Percentiles rank a stretch among this genome's conserved stretches.
phyloP scores from a whole-genome alignment of 2,329 filamentous ascomycete species.

The Aspergillus carbonarius region DNA sequence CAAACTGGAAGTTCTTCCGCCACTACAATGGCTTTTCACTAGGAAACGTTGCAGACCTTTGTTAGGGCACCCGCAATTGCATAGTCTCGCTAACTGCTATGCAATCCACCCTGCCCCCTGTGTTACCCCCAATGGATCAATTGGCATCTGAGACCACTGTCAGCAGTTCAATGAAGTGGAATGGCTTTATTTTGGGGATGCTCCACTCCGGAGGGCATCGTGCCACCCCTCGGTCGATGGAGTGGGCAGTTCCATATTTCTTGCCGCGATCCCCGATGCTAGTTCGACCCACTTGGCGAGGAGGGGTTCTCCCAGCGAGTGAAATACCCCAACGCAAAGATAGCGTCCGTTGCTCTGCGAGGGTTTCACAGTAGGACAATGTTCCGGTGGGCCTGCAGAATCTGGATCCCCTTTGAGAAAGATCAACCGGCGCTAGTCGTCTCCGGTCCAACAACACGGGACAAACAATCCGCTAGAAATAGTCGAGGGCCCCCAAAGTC shows the following conservation, averaged over 20 bases:
- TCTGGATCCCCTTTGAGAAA: background rate
- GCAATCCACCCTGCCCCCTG: too few species aligned
- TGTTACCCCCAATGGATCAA: too few species aligned
- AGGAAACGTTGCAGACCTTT: background rate
- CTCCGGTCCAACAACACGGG: background rate
- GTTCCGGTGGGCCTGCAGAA: background rate
- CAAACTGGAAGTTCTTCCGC: too few species aligned
- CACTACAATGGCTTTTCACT: too few species aligned
- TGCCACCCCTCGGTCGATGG: too few species aligned
- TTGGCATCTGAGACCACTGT: too few species aligned
- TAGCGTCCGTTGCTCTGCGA: background rate
- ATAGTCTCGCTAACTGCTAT: background rate
- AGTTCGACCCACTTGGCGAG: background rate
- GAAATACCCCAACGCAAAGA: too few species aligned
- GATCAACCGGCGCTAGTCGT: background rate
- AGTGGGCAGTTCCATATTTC: background rate
- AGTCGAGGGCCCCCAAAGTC: background rate
- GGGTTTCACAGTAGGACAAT: background rate
- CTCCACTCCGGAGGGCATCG: background rate
- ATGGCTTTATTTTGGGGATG: background rate
- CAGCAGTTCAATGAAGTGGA: background rate
- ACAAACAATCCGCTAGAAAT: background rate
- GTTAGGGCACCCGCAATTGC: background rate
- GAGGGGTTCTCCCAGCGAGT: too few species aligned
- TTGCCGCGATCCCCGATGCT: background rate